Evolutionary conservation across 371 early-diverging fungal genomes (phyloP).

Genomic region (Saksenaea oblongispora): DNA sequence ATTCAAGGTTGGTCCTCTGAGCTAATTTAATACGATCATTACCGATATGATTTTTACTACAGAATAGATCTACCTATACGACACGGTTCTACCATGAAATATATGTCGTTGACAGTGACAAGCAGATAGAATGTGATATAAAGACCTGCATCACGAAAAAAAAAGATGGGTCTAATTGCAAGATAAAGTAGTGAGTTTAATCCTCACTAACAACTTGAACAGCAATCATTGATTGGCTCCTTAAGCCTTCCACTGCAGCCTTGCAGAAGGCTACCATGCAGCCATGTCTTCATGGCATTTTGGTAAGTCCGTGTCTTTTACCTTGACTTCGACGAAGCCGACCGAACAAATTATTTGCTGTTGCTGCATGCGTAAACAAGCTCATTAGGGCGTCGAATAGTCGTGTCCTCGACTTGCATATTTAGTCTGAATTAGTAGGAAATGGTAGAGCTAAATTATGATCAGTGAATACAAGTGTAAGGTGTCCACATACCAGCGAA

Average conservation of each 20-base stretch:
- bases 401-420: too few relatives aligned
- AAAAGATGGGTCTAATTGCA: background rate
- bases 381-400: too few relatives aligned
- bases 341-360: constrained; percentile 12
- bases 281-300: constrained; percentile 23
- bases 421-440: too few relatives aligned
- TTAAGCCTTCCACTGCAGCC: constrained; percentile 16
- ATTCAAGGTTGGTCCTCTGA: too few relatives aligned
- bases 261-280: constrained; percentile 23
- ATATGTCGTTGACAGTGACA: constrained; percentile 12
- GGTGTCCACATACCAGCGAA: too few relatives aligned
- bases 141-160: constrained; percentile 16
- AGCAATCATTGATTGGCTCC: constrained; percentile 16
- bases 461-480: too few relatives aligned
- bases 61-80: too few relatives aligned
- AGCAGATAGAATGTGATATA: constrained; percentile 27
- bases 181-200: background rate
- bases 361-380: constrained; percentile 23
- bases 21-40: too few relatives aligned
- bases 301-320: constrained; percentile 15
- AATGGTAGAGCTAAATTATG: too few relatives aligned
- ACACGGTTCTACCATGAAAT: constrained; percentile 27
- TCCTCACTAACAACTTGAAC: constrained; percentile 27
- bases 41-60: too few relatives aligned
- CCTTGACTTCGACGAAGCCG: constrained; percentile 23